A percentile compares a stretch with the other conserved stretches of the same genome.
These are phyloP conservation scores for Acanthamoeba divionensis DNA, from an alignment of 208 protist species.

Conservation along the genomic window DNA sequence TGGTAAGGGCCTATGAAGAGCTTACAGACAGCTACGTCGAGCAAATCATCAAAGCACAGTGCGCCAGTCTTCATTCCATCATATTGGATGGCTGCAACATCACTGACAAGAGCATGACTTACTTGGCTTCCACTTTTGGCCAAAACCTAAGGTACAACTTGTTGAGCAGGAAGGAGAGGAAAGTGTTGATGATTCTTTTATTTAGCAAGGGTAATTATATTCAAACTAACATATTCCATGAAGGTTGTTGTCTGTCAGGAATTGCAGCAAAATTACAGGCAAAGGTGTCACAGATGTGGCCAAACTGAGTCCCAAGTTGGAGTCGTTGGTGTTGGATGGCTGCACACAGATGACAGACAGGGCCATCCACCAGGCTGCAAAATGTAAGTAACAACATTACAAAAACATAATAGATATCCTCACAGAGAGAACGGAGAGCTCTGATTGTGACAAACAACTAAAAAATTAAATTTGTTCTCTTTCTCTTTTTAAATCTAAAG, in stretches of 20 bases:
- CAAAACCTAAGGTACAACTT: too few relatives aligned
- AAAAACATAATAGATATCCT: background rate
- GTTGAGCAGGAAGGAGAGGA: too few relatives aligned
- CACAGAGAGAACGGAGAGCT: background rate
- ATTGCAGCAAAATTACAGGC: constrained; percentile 17
- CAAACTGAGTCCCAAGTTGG: background rate
- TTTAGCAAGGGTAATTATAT: background rate
- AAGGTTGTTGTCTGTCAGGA: background rate
- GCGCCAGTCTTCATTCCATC: background rate
- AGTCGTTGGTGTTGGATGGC: constrained; percentile 4
- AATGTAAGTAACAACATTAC: background rate
- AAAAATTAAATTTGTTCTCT: background rate
- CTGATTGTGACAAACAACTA: background rate
- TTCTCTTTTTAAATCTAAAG: background rate
- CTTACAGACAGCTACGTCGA: too few relatives aligned
- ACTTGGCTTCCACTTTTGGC: background rate
- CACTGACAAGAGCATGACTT: background rate
- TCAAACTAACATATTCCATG: background rate
- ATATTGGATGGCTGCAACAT: background rate
- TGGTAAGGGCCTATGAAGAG: too few relatives aligned
- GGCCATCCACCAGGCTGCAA: background rate
- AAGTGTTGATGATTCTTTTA: too few relatives aligned
- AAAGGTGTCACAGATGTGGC: background rate
- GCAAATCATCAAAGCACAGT: background rate
- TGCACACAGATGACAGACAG: constrained; percentile 24